Evolutionary conservation across 139 green algal genomes (phyloP).

Genomic region (Axilococcus clingmanii): DNA sequence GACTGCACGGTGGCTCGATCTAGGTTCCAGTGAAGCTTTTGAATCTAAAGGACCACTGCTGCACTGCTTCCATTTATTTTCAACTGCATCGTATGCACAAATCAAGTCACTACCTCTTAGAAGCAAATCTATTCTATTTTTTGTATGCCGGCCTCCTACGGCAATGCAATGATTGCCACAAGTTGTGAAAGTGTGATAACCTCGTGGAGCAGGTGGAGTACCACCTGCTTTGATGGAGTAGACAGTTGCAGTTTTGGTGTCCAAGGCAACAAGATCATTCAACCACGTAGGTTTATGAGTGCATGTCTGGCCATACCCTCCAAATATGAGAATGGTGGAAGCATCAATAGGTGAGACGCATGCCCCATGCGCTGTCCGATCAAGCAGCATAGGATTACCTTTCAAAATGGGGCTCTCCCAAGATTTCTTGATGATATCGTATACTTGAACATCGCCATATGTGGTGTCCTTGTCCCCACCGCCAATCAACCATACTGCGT

Average conservation of each 20-base stretch:
- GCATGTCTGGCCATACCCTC: conserved; percentile 7
- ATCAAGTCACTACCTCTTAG: no score
- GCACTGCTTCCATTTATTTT: no score
- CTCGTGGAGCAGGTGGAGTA: conserved; percentile 3
- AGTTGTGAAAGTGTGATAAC: conserved; percentile 10
- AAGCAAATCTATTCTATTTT: conserved; percentile 8
- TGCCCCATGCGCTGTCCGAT: conserved; percentile 16
- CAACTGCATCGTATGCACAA: no score
- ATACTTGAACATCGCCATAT: neutral
- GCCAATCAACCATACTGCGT: conserved; percentile 19
- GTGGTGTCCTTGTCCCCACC: neutral
- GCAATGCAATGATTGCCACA: conserved; percentile 6
- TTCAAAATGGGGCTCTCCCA: conserved; percentile 3
- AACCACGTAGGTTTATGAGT: conserved; percentile 2
- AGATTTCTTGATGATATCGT: neutral
- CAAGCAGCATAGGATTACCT: conserved; percentile 5
- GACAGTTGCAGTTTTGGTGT: conserved; percentile 2
- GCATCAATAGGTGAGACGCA: conserved; percentile 11
- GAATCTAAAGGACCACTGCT: no score
- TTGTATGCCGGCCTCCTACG: neutral
- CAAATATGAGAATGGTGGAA: conserved; percentile 9
- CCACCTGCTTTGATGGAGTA: neutral
- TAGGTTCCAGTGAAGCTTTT: no score
- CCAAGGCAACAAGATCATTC: conserved; percentile 11
- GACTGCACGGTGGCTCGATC: no score